Evolutionary conservation across 2,329 filamentous ascomycete species (phyloP).

Genomic region (Arthrobotrys entomopaga): DNA sequence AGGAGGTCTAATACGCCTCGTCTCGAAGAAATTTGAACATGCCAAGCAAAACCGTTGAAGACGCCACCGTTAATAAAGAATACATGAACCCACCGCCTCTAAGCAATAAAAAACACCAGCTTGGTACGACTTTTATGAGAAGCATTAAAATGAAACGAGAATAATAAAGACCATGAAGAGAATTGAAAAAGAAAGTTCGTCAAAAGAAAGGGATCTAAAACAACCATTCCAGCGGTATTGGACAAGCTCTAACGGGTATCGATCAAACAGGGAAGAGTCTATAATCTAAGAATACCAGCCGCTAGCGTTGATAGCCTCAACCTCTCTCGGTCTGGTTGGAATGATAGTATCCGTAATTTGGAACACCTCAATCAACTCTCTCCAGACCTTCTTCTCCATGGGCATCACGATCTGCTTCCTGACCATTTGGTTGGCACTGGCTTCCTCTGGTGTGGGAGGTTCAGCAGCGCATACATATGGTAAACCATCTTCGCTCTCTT

Average conservation of each 20-base stretch:
- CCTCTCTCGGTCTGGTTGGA: slow-evolving; percentile 76
- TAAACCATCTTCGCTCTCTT: slow-evolving; percentile 75
- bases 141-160: not conserved
- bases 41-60: slow-evolving; percentile 5
- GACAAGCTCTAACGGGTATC: slow-evolving; percentile 11
- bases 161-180: not conserved
- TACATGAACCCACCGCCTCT: not conserved
- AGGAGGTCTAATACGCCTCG: too few species aligned
- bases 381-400: slow-evolving; percentile 86
- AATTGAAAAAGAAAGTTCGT: not conserved
- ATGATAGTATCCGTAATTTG: slow-evolving; percentile 84
- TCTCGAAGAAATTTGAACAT: not conserved
- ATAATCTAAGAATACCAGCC: slow-evolving; percentile 58
- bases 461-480: slow-evolving; percentile 66
- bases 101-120: slow-evolving; percentile 3
- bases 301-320: slow-evolving; percentile 55
- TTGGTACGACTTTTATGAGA: not conserved
- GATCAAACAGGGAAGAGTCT: slow-evolving; percentile 2
- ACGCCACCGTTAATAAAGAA: slow-evolving; percentile 8
- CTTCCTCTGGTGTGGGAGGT: slow-evolving; percentile 65
- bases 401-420: slow-evolving; percentile 84
- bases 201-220: slow-evolving; percentile 1
- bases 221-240: not conserved
- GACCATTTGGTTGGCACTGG: slow-evolving; percentile 64
- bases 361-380: slow-evolving; percentile 78